Conservation (phyloP, 179 eudicot genomes). For the Spergularia azorica region DNA sequence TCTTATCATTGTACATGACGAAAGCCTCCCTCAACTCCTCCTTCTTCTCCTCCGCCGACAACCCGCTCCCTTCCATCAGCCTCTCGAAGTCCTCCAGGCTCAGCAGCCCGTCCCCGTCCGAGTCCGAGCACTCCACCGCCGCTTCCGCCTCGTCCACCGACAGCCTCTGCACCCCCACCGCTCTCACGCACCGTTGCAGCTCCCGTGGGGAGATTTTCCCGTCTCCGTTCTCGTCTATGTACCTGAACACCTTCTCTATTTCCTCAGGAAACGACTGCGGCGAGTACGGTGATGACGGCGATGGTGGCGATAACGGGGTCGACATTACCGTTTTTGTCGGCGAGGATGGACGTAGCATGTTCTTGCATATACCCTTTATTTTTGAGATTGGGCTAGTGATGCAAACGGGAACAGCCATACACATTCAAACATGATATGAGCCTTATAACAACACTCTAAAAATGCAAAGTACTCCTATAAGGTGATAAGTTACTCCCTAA, state of each 20-base stretch:
- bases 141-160: constrained; percentile 50
- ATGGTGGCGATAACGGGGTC: background rate
- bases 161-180: constrained; percentile 39
- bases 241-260: constrained; percentile 44
- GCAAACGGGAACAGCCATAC: too few species aligned
- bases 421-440: too few species aligned
- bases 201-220: constrained; percentile 59
- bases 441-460: too few species aligned
- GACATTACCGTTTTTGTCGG: background rate
- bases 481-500: too few species aligned
- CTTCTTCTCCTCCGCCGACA: constrained; percentile 45
- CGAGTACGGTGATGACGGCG: background rate
- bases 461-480: too few species aligned
- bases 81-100: constrained; percentile 48
- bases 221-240: constrained; percentile 56
- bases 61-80: constrained; percentile 41
- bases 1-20: constrained; percentile 50
- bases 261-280: background rate
- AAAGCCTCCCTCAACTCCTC: constrained; percentile 55
- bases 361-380: background rate
- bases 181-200: constrained; percentile 38
- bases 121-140: constrained; percentile 50
- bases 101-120: constrained; percentile 59
- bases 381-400: background rate
- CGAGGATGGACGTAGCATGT: background rate